Evolutionary conservation across 2,329 filamentous ascomycete genomes (phyloP).

Genomic region (Penicillium sp.): DNA sequence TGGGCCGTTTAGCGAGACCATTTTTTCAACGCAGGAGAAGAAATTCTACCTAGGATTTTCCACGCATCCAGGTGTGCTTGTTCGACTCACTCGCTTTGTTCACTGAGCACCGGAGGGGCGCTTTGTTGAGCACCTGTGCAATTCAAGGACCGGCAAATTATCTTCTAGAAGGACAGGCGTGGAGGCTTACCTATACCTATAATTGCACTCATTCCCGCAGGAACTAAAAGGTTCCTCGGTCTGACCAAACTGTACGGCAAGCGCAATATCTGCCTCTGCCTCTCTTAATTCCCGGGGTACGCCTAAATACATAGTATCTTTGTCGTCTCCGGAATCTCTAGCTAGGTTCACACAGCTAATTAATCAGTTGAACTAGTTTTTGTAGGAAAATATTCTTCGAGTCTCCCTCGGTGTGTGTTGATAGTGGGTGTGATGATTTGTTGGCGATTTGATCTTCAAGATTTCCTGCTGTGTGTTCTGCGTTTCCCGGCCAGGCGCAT

Average conservation of each 20-base stretch:
- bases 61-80: neutral
- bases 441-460: too few species aligned
- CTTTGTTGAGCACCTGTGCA: neutral
- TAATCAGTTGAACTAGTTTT: constrained; percentile 25
- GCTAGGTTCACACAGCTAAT: neutral
- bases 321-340: neutral
- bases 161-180: neutral
- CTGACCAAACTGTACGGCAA: neutral
- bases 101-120: neutral
- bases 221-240: neutral
- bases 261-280: neutral
- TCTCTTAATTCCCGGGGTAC: neutral
- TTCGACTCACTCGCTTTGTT: neutral
- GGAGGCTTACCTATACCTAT: neutral
- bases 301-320: neutral
- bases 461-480: too few species aligned
- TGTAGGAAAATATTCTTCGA: too few species aligned
- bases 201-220: neutral
- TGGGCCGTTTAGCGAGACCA: neutral
- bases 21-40: constrained; percentile 4
- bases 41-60: neutral
- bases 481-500: too few species aligned
- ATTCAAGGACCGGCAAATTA: neutral
- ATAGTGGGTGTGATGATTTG: too few species aligned
- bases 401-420: too few species aligned